Evolutionary conservation across 306 rosid genomes (phyloP).

Genomic region (Quercus wislizeni): DNA sequence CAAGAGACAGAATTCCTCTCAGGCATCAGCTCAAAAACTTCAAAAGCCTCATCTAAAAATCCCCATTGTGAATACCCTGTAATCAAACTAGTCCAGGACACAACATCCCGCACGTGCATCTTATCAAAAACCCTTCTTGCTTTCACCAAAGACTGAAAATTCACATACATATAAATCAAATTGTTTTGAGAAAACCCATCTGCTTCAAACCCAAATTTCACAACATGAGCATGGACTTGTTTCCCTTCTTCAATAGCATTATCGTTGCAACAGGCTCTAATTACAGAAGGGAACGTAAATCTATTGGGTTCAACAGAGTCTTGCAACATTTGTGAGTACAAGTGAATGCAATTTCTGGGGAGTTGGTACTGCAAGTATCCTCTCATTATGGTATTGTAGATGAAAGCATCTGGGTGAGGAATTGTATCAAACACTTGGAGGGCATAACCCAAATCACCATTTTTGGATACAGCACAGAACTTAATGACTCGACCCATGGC

Average conservation of each 20-base stretch:
- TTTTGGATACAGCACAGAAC: constrained; percentile 46
- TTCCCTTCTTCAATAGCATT: constrained; percentile 29
- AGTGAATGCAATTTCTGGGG: constrained; percentile 29
- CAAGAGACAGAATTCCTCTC: constrained; percentile 52
- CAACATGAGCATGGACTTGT: constrained; percentile 57
- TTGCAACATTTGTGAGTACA: constrained; percentile 51
- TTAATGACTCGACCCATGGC: constrained; percentile 54
- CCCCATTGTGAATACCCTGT: constrained; percentile 55
- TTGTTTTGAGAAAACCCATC: constrained; percentile 44
- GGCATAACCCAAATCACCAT: constrained; percentile 22
- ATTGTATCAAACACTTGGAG: too few relatives aligned
- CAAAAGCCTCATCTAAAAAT: constrained; percentile 43
- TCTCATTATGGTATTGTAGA: constrained; percentile 56
- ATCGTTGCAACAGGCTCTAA: constrained; percentile 39
- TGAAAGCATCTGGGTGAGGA: constrained; percentile 46
- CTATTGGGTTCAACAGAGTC: constrained; percentile 43
- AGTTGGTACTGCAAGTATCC: constrained; percentile 27
- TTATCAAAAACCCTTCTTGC: constrained; percentile 50
- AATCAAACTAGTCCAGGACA: constrained; percentile 61
- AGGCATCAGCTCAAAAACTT: constrained; percentile 50
- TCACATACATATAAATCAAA: constrained; percentile 41
- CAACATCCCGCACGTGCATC: constrained; percentile 39
- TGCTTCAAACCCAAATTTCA: constrained; percentile 46
- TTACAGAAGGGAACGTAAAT: constrained; percentile 51
- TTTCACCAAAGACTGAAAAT: constrained; percentile 39